Percentiles rank a stretch among this genome's conserved stretches.
These are phyloP conservation scores for Micractinium conductrix DNA, from an alignment of 139 green algal species.

Conservation along the genomic window DNA sequence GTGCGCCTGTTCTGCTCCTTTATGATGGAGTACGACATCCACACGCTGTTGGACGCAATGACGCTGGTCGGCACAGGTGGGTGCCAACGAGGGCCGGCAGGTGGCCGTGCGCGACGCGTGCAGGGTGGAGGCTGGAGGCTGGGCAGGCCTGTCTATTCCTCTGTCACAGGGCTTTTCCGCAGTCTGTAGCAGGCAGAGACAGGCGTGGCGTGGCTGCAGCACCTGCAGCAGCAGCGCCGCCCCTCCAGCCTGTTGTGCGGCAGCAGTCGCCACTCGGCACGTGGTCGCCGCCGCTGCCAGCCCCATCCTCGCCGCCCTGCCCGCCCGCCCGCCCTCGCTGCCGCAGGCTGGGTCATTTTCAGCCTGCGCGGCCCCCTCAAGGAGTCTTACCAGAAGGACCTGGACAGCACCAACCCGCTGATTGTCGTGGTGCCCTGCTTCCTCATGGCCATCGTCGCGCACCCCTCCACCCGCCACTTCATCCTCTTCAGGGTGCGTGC, in stretches of 20 bases:
- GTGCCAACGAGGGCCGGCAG: background rate
- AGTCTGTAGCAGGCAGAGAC: no score
- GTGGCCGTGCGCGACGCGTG: background rate
- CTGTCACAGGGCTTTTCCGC: no score
- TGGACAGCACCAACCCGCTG: slow-evolving; percentile 82
- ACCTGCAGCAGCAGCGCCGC: no score
- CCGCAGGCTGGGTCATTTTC: slow-evolving; percentile 81
- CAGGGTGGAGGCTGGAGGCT: no score
- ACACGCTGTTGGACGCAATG: slow-evolving; percentile 94
- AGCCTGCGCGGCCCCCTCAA: slow-evolving; percentile 77
- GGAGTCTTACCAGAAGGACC: slow-evolving; percentile 87
- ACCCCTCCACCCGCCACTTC: slow-evolving; percentile 88
- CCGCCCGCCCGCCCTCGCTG: no score
- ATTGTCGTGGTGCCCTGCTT: slow-evolving; percentile 87
- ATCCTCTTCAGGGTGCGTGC: slow-evolving; percentile 74
- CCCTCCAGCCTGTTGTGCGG: no score
- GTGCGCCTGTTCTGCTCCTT: slow-evolving; percentile 96
- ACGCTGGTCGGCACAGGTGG: slow-evolving; percentile 84
- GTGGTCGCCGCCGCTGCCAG: no score
- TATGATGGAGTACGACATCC: slow-evolving; percentile 99
- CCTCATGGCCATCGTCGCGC: slow-evolving; percentile 84
- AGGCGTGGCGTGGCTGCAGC: no score
- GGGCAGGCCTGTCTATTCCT: no score
- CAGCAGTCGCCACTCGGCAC: no score
- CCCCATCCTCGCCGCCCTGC: no score